Percentiles rank a stretch among this genome's conserved stretches.
Evolutionary conservation across 2,329 filamentous ascomycete genomes (phyloP).

Genomic region (Xylaria sp.): DNA sequence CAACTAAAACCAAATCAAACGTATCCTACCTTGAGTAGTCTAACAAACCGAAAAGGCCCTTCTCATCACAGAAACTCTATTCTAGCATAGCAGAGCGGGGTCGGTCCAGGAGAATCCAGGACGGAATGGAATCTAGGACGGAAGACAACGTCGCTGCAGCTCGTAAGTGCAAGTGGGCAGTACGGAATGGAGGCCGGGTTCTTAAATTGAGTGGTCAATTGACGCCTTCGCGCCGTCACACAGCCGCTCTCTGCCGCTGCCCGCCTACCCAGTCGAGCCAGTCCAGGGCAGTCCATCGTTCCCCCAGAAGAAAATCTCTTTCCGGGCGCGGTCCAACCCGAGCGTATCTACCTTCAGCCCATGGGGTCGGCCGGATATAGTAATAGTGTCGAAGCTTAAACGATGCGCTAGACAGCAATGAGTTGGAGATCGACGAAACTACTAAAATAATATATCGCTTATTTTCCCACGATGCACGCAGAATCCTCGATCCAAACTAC

Average conservation of each 20-base stretch:
- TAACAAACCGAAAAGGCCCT: constrained; percentile 9
- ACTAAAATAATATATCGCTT: constrained; percentile 1
- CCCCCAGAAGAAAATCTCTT: constrained; percentile 22
- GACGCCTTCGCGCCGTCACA: constrained; percentile 19
- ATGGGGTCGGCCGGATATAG: constrained; percentile 18
- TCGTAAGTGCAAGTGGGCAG: constrained; percentile 6
- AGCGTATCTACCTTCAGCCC: constrained; percentile 18
- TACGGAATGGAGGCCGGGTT: constrained; percentile 21
- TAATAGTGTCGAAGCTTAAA: constrained; percentile 21
- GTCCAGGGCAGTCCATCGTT: not conserved
- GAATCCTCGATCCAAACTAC: constrained; percentile 26
- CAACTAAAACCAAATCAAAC: not conserved
- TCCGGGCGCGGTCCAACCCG: constrained; percentile 29
- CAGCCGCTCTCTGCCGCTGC: constrained; percentile 19
- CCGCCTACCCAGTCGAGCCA: too few species aligned
- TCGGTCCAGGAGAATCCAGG: not conserved
- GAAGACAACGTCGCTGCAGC: constrained; percentile 22
- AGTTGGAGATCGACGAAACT: constrained; percentile 20
- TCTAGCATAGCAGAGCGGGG: too few species aligned
- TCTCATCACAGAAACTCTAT: too few species aligned
- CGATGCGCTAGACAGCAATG: constrained; percentile 7
- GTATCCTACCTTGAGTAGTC: not conserved
- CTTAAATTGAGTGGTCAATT: constrained; percentile 25
- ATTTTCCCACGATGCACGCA: constrained; percentile 20
- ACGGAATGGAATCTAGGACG: constrained; percentile 21